phyloP scores from a whole-genome alignment of 148 eudicot species.

The Limonium bicolor region DNA sequence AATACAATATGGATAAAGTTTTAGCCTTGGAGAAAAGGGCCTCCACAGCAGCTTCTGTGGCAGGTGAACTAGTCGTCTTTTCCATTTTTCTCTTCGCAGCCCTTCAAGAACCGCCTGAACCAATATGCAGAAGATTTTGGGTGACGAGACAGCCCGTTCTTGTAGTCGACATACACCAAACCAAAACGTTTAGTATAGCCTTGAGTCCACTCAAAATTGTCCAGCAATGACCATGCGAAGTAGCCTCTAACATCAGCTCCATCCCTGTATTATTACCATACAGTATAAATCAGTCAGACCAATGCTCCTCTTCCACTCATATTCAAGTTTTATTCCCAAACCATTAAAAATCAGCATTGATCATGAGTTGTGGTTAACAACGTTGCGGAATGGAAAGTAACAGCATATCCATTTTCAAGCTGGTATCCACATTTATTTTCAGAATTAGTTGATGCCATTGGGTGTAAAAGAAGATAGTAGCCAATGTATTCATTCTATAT shows the following conservation, averaged over 20 bases:
- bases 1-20: no score
- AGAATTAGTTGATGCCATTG: no score
- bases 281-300: no score
- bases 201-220: slow-evolving; percentile 67
- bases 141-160: slow-evolving; percentile 63
- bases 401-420: neutral
- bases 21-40: no score
- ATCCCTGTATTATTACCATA: no score
- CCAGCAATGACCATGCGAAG: slow-evolving; percentile 83
- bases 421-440: neutral
- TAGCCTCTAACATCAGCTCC: slow-evolving; percentile 70
- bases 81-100: slow-evolving; percentile 27
- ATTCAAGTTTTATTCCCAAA: neutral
- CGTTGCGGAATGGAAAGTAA: neutral
- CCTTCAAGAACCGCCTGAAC: slow-evolving; percentile 63
- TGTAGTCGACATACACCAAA: slow-evolving; percentile 59
- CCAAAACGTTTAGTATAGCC: slow-evolving; percentile 82
- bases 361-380: neutral
- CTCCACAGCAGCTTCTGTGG: no score
- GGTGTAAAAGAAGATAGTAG: no score
- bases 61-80: slow-evolving; percentile 17
- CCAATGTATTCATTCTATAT: no score
- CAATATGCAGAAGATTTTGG: slow-evolving; percentile 78
- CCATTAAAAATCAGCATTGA: neutral
- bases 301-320: neutral